These are phyloP conservation scores for Colletotrichum sp. DNA, from an alignment of 2,329 filamentous ascomycete genomes.

Conservation along the genomic window DNA sequence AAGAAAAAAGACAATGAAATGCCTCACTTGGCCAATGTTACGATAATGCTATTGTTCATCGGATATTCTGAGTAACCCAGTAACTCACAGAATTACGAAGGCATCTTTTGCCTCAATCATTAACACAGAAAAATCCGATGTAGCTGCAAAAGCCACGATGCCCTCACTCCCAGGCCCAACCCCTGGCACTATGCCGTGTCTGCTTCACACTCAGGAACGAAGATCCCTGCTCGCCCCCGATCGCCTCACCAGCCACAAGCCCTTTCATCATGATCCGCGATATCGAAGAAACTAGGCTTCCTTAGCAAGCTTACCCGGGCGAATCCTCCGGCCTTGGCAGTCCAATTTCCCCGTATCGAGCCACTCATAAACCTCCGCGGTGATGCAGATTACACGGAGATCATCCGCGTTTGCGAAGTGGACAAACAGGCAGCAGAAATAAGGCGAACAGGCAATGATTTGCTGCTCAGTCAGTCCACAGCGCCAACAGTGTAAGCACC, in stretches of 20 bases:
- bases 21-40: neutral
- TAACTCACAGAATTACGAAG: neutral
- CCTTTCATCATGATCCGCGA: neutral
- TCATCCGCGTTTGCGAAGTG: neutral
- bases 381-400: neutral
- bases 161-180: neutral
- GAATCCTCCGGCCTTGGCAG: neutral
- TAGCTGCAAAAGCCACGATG: neutral
- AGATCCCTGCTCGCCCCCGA: neutral
- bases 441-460: neutral
- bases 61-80: accelerated
- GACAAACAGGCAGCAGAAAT: neutral
- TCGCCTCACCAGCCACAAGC: neutral
- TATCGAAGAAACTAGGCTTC: neutral
- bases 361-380: neutral
- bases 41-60: neutral
- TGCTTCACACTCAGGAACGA: neutral
- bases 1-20: neutral
- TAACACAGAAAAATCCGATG: neutral
- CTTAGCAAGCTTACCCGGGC: neutral
- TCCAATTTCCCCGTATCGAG: neutral
- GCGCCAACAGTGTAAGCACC: neutral
- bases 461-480: neutral
- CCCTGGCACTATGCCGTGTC: neutral
- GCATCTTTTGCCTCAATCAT: neutral